Evolutionary conservation across 2,329 filamentous ascomycete genomes (phyloP), one percentile per base, ranked within the genome.

Genomic region (Colletotrichum sp.): DNA sequence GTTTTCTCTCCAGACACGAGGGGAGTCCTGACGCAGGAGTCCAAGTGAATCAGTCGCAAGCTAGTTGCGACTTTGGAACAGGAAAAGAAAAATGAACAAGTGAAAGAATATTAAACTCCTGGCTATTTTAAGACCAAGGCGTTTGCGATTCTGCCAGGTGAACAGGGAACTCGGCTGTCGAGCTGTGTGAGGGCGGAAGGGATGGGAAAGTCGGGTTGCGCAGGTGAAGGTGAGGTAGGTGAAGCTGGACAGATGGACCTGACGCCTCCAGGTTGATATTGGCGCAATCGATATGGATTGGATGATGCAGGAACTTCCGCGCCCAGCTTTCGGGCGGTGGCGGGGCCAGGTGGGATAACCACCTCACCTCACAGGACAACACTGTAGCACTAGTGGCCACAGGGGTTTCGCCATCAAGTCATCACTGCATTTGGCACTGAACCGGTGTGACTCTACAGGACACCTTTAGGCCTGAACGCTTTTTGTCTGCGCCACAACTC

Each of bases 131-230:
- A 44, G 59, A 28, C 70, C 70, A 65, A 32, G 34, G 30, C 64
- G 64, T 74, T 55, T 73, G 64, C 74, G 70, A 75, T 75, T 75
- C 74, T 75, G 64, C 70, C 74, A 76, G 71, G 75, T 65, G 71
- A 75, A 78, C 77, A 78, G 77, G 77, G 77, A 78, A 68, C 77
- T 77, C 77, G 75, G 71, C 75, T 71, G 75, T 78, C 75, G 77
- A 78, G 77, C 72, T 78, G 77, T 78, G 77, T 78, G 71, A 74
- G 70, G 73, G 63, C 48, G 74, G 28, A 62, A 75, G 65, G 44
- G 64, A 44, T 67, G 34, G 64, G 44, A 60, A 68, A 65, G 57
- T 65, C 59, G 26, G 59, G 57, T 69, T 72, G 73, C 55, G 69
- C 18, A 32, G 55, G 26, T 63, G 59, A 52, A 52, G 44, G 12